These are phyloP conservation scores for Saraca asoca DNA, from an alignment of 331 rosid species.

Conservation along the genomic window DNA sequence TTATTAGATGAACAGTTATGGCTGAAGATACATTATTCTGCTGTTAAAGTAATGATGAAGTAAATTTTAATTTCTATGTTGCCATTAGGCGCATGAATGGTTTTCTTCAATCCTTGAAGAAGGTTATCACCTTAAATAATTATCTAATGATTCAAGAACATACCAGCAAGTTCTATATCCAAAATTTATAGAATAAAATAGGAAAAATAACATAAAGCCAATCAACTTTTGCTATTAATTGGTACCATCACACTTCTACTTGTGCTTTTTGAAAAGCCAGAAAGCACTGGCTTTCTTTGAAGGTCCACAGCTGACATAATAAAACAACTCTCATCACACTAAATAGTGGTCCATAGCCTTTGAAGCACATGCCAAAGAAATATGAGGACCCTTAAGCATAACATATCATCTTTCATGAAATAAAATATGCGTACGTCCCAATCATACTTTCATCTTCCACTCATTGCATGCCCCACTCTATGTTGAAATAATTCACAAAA, in stretches of 20 bases:
- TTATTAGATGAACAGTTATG: no score
- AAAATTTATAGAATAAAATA: no score
- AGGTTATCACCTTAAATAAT: not conserved
- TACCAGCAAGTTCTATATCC: not conserved
- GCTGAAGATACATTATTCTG: no score
- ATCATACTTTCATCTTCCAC: conserved; percentile 6
- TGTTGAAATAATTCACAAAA: not conserved
- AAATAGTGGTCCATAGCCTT: not conserved
- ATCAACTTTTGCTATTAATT: not conserved
- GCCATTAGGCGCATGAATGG: no score
- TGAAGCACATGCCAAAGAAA: conserved; percentile 20
- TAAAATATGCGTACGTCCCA: not conserved
- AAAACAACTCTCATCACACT: not conserved
- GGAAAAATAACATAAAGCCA: not conserved
- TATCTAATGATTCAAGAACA: not conserved
- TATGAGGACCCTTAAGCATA: not conserved
- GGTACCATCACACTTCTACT: conserved; percentile 8
- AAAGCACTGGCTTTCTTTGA: not conserved
- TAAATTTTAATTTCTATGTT: not conserved
- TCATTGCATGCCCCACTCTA: not conserved
- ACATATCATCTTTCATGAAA: conserved; percentile 11
- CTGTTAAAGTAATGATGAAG: no score
- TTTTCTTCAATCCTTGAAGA: not conserved
- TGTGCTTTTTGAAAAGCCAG: conserved; percentile 10
- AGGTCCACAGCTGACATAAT: not conserved